Percentiles rank a stretch among this genome's conserved stretches.
phyloP scores from a whole-genome alignment of 768 basidiomycete genomes.

The Lyophyllum atratum region DNA sequence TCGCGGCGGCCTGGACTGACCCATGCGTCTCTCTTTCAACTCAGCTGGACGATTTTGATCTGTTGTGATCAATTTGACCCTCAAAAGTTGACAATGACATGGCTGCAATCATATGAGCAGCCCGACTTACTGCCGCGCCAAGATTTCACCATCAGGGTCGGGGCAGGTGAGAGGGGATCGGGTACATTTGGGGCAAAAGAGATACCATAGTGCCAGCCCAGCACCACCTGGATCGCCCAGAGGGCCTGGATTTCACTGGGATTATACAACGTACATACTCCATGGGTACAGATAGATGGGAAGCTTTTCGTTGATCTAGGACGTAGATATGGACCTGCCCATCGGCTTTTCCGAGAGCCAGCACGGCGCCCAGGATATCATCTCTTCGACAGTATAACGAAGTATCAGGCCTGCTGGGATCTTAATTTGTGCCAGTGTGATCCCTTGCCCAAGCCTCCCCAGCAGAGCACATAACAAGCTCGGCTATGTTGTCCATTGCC shows the following conservation, averaged over 20 bases:
- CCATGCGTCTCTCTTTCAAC: neutral
- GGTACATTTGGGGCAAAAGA: neutral
- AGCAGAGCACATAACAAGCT: too few relatives aligned
- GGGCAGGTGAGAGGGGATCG: neutral
- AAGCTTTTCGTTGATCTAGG: neutral
- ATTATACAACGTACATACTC: neutral
- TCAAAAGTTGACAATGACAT: neutral
- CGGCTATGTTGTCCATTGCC: too few relatives aligned
- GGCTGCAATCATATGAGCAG: neutral
- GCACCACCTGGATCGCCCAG: neutral
- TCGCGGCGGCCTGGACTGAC: slow-evolving; percentile 13
- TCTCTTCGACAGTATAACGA: too few relatives aligned
- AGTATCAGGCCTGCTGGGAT: too few relatives aligned
- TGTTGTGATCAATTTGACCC: slow-evolving; percentile 49
- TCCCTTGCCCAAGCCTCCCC: too few relatives aligned
- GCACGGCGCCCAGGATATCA: too few relatives aligned
- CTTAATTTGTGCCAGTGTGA: too few relatives aligned
- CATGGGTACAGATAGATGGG: slow-evolving; percentile 1
- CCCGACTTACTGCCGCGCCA: slow-evolving; percentile 1
- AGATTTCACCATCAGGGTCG: slow-evolving; percentile 2
- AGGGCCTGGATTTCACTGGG: neutral
- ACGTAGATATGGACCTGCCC: neutral
- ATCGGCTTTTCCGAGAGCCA: neutral
- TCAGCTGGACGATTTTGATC: slow-evolving; percentile 93
- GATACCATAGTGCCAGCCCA: neutral